Base-by-base conservation (phyloP, 2,329 filamentous ascomycete species). In the Trichoderma sp. region DNA sequence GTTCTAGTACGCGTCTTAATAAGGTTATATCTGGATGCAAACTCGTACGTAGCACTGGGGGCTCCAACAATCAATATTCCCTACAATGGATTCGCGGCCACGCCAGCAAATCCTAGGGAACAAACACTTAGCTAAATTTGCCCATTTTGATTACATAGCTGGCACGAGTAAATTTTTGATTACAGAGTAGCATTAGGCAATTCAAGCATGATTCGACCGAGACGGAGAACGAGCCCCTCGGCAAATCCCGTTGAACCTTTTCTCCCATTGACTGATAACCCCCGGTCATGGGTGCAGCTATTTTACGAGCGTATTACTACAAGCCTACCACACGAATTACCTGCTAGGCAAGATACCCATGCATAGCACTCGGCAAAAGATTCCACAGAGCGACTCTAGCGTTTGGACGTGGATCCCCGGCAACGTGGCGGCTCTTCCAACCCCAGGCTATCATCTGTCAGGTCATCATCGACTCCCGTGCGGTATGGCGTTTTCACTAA, bases 191-290 rank as follows among this genome's bases (percentile, higher is more conserved):
- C 24, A 56, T 56, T 56, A 24, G 55, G 35, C 52, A 8, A 43
- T 43, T 19, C 40, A 43, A 43, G 35, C 21, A 37, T 37, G 35
- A 43, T 40, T 35, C 19, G 13, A 21, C 19, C 29, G 8, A 14
- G 37, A 43, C 37, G 37, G 37, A 43, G 37, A 43, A 43, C 7
- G 37, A 19, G 37, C 37, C 35, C 35, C 52, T 65, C 62, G 62
- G 62, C 24, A 65, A 56, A 35, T 43, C 62, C 62, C 53, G 62
- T 35, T 56, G 27, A 64, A 21, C 16, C 43, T 56, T 16, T 55
- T 11, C 40, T 43, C 33, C 43, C 55, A 55, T 11, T 24, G 61
- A 56, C 55, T 64, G 40, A 52, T 35, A 35, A 29, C 21, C 33
- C 40, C 61, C 33, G 57, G 55, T 19, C 31, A 35, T 31, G 7